Evolutionary conservation across 495 filamentous ascomycete species (phyloP).

Genomic region (Xylaria venustula): DNA sequence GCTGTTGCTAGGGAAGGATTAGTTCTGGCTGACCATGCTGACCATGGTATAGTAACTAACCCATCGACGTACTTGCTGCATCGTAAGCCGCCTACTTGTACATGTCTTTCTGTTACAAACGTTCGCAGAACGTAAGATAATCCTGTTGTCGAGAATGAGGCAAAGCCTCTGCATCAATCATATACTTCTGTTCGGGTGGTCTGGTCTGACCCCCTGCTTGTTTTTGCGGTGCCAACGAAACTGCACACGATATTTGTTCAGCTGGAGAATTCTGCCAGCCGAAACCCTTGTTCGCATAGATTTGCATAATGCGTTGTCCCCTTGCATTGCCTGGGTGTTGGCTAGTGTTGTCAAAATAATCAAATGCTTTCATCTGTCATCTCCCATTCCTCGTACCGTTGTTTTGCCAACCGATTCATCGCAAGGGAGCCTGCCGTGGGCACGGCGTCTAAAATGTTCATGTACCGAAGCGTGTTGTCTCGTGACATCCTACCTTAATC

Average conservation of each 20-base stretch:
- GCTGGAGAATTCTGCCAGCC: background rate
- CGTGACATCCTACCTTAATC: too few species aligned
- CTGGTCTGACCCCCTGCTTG: too few species aligned
- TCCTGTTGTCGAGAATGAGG: background rate
- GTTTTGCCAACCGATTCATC: too few species aligned
- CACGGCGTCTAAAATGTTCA: too few species aligned
- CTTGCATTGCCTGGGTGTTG: conserved; percentile 13
- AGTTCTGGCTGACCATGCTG: background rate
- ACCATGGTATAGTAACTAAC: conserved; percentile 8
- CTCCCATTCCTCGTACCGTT: background rate
- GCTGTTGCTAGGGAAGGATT: background rate
- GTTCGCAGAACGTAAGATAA: background rate
- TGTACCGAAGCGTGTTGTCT: too few species aligned
- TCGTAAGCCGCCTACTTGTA: background rate
- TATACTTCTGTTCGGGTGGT: too few species aligned
- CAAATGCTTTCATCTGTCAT: background rate
- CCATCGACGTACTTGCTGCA: background rate
- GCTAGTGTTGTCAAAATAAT: background rate
- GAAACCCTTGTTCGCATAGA: too few species aligned
- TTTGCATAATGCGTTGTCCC: conserved; percentile 4
- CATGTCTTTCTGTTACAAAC: background rate
- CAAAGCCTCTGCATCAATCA: too few species aligned
- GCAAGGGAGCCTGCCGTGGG: too few species aligned
- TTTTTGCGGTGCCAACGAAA: background rate
- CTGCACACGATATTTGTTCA: background rate